phyloP scores from a whole-genome alignment of 495 filamentous ascomycete species.

The Penicillium longicatenatum region DNA sequence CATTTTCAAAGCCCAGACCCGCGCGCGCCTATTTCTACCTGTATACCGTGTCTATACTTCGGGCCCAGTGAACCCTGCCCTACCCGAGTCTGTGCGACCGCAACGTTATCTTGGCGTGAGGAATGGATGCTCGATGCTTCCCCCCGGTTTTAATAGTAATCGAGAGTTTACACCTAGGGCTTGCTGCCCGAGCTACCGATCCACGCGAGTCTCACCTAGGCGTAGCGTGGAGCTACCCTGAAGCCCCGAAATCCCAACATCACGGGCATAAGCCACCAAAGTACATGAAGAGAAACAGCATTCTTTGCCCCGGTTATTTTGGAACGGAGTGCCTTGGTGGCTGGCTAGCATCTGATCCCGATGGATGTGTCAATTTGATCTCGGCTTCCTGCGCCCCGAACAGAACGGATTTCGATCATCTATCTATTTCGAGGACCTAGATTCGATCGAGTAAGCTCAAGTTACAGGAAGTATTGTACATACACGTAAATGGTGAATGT shows the following conservation, averaged over 20 bases:
- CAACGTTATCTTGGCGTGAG: slow-evolving; percentile 8
- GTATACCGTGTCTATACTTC: background rate
- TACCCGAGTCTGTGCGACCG: slow-evolving; percentile 8
- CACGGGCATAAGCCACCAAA: slow-evolving; percentile 2
- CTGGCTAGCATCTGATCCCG: slow-evolving; percentile 4
- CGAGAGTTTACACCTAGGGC: background rate
- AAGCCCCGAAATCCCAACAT: background rate
- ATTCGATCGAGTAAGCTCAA: background rate
- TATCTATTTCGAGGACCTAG: no score
- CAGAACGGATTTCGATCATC: no score
- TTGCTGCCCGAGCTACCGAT: slow-evolving; percentile 18
- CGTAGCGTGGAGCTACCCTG: background rate
- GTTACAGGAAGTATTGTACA: background rate
- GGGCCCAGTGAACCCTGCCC: slow-evolving; percentile 1
- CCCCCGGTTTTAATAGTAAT: background rate
- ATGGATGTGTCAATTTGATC: slow-evolving; percentile 21
- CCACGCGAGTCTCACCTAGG: slow-evolving; percentile 7
- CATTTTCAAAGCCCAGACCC: background rate
- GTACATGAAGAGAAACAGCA: background rate
- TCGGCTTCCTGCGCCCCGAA: slow-evolving; percentile 9
- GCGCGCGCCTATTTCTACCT: slow-evolving; percentile 6
- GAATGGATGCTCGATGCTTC: background rate
- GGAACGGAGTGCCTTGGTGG: slow-evolving; percentile 2
- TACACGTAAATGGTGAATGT: background rate
- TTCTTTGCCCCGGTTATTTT: slow-evolving; percentile 1